Conservation (phyloP, 768 basidiomycete genomes). For the Suillus lakei region DNA sequence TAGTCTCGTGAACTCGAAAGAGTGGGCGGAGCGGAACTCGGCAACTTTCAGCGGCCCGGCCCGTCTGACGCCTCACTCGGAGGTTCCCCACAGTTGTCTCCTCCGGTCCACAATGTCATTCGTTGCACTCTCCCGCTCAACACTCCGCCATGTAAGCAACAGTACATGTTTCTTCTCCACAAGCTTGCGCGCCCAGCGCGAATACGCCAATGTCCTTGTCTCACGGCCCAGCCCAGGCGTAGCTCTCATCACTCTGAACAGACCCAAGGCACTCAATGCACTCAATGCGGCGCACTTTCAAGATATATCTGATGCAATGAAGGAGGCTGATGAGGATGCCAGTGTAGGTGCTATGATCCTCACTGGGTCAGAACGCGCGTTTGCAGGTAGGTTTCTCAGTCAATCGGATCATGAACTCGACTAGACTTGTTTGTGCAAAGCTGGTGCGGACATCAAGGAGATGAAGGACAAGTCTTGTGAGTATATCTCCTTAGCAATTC, state of each 20-base stretch:
- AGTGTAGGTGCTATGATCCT: slow-evolving; percentile 84
- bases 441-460: slow-evolving; percentile 98
- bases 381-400: slow-evolving; percentile 69
- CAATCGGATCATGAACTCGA: neutral
- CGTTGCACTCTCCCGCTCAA: slow-evolving; percentile 9
- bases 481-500: slow-evolving; percentile 23
- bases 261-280: slow-evolving; percentile 91
- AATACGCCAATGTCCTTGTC: slow-evolving; percentile 69
- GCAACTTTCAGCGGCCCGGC: neutral
- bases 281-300: slow-evolving; percentile 78
- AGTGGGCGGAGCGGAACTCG: neutral
- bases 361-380: slow-evolving; percentile 91
- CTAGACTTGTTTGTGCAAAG: slow-evolving; percentile 41
- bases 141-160: slow-evolving; percentile 10
- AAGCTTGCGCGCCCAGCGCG: slow-evolving; percentile 30
- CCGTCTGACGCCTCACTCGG: neutral
- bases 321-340: slow-evolving; percentile 70
- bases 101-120: slow-evolving; percentile 23
- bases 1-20: neutral
- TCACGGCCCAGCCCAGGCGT: slow-evolving; percentile 71
- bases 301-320: slow-evolving; percentile 81
- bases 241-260: slow-evolving; percentile 84
- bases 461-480: slow-evolving; percentile 96
- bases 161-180: slow-evolving; percentile 30
- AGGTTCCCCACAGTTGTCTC: neutral